Evolutionary conservation across 306 rosid species (phyloP).

Genomic region (Cicer arietinum): DNA sequence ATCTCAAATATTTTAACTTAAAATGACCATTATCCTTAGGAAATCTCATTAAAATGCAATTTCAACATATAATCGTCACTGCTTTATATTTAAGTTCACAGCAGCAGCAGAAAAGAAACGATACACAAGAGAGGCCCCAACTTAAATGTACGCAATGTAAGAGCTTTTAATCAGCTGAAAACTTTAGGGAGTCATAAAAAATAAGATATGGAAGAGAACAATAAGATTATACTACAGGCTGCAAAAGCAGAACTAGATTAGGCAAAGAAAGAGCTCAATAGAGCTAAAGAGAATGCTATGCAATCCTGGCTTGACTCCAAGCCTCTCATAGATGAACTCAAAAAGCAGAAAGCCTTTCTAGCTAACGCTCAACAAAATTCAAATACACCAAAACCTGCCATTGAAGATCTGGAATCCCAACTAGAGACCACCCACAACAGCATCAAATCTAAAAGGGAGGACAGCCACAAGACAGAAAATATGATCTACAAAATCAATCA

Average conservation of each 20-base stretch:
- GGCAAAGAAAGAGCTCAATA: slow-evolving; percentile 48
- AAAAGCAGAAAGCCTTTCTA: slow-evolving; percentile 52
- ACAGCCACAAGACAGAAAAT: slow-evolving; percentile 38
- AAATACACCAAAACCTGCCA: slow-evolving; percentile 10
- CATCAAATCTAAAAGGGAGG: slow-evolving; percentile 55
- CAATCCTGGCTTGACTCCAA: slow-evolving; percentile 74
- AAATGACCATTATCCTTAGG: slow-evolving; percentile 13
- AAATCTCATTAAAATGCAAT: slow-evolving; percentile 16
- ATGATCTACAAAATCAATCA: slow-evolving; percentile 47
- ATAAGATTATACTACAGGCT: slow-evolving; percentile 28
- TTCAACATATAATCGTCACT: slow-evolving; percentile 20
- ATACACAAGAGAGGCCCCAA: neutral
- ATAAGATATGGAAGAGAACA: slow-evolving; percentile 29
- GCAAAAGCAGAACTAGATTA: slow-evolving; percentile 51
- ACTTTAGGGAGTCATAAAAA: slow-evolving; percentile 16
- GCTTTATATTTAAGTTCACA: neutral
- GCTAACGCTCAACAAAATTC: slow-evolving; percentile 42
- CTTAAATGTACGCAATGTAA: slow-evolving; percentile 18
- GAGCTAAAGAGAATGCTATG: slow-evolving; percentile 55
- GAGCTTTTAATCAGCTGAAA: slow-evolving; percentile 13
- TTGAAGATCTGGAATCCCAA: slow-evolving; percentile 50
- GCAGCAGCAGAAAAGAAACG: neutral
- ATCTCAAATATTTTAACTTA: slow-evolving; percentile 31
- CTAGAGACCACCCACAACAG: slow-evolving; percentile 37
- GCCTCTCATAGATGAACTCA: slow-evolving; percentile 66